Percentiles rank a stretch among this genome's conserved stretches.
Conservation (phyloP, 2,329 filamentous ascomycete genomes). For the Alternaria alternata region DNA sequence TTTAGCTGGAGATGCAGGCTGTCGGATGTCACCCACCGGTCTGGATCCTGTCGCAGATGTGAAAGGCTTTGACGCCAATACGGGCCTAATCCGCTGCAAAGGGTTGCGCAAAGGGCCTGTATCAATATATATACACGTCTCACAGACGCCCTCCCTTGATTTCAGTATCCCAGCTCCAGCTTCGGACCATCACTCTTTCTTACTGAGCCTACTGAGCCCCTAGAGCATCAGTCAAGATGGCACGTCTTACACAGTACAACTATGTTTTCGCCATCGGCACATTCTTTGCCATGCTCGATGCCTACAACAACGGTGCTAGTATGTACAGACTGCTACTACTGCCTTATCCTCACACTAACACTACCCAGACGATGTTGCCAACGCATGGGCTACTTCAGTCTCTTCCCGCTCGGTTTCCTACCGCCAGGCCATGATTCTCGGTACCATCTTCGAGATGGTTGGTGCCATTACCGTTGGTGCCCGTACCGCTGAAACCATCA, state of each 20-base stretch:
- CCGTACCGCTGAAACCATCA: constrained; percentile 76
- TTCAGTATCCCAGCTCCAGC: constrained; percentile 25
- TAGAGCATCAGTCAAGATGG: constrained; percentile 25
- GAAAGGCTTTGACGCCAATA: constrained; percentile 12
- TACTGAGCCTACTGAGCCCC: constrained; percentile 20
- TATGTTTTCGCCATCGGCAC: constrained; percentile 81
- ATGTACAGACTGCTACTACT: constrained; percentile 48
- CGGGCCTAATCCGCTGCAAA: constrained; percentile 19
- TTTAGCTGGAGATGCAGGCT: constrained; percentile 11
- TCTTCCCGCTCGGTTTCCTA: constrained; percentile 80
- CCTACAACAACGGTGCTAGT: constrained; percentile 82
- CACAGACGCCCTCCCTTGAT: constrained; percentile 14
- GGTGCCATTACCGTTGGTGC: constrained; percentile 56
- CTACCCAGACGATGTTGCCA: constrained; percentile 78
- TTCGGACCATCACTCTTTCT: constrained; percentile 25
- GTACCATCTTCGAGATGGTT: constrained; percentile 58
- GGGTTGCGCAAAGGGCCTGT: constrained; percentile 20
- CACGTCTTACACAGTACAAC: constrained; percentile 59
- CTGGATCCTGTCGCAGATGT: not conserved
- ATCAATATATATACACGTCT: constrained; percentile 28
- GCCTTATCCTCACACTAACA: constrained; percentile 12
- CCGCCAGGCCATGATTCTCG: constrained; percentile 64
- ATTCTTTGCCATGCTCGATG: constrained; percentile 77
- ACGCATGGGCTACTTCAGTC: constrained; percentile 82
- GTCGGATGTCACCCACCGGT: constrained; percentile 13